Percentiles rank a stretch among this genome's conserved stretches.
These are phyloP conservation scores for Thalassiosira oceanica DNA, from an alignment of 352 stramenopile species.

Conservation along the genomic window DNA sequence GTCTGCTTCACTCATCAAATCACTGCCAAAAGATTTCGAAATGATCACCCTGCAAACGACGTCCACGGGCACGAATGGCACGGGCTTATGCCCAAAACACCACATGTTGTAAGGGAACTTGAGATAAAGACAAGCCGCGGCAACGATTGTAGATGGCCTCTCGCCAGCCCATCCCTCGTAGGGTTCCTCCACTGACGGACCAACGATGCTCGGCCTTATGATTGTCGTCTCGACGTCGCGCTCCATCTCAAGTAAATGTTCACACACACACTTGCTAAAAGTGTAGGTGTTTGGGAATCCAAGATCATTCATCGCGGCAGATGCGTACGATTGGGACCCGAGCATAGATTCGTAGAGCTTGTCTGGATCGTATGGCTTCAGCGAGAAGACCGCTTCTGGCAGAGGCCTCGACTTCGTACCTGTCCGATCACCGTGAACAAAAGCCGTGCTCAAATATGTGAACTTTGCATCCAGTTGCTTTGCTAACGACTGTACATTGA, in stretches of 20 bases:
- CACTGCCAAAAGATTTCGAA: constrained; percentile 53
- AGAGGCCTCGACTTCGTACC: constrained; percentile 56
- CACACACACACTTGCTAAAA: constrained; percentile 83
- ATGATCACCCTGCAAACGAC: constrained; percentile 77
- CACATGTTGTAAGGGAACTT: constrained; percentile 79
- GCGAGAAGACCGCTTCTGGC: constrained; percentile 50
- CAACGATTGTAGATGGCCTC: constrained; percentile 82
- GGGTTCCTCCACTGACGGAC: constrained; percentile 72
- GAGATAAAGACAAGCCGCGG: constrained; percentile 74
- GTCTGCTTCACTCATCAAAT: background rate
- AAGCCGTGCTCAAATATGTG: constrained; percentile 80
- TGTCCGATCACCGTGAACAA: constrained; percentile 73
- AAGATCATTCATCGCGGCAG: constrained; percentile 75
- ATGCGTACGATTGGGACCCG: constrained; percentile 70
- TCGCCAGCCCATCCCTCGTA: constrained; percentile 81
- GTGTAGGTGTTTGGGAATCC: constrained; percentile 83
- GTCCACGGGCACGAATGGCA: constrained; percentile 81
- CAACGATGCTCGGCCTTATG: constrained; percentile 83
- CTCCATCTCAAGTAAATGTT: constrained; percentile 73
- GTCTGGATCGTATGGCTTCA: constrained; percentile 56
- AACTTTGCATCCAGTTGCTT: constrained; percentile 73
- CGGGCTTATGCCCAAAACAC: constrained; percentile 67
- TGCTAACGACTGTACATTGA: constrained; percentile 67
- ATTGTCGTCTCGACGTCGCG: constrained; percentile 68
- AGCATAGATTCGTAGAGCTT: constrained; percentile 79